These are phyloP conservation scores for Kwoniella sp. DNA, from an alignment of 768 basidiomycete species.

Conservation along the genomic window DNA sequence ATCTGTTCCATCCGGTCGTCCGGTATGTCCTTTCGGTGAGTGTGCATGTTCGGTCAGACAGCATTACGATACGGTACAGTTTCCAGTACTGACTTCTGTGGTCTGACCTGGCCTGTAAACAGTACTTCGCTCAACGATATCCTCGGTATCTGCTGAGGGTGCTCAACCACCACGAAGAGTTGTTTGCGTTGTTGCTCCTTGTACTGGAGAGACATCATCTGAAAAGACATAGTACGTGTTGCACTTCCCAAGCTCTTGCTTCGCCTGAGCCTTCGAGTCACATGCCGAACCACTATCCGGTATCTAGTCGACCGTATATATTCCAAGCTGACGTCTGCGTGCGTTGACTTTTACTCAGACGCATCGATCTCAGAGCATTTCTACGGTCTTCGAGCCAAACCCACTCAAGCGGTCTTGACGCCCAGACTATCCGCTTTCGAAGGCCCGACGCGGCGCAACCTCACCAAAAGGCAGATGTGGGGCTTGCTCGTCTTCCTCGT, in stretches of 20 bases:
- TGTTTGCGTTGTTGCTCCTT: slow-evolving; percentile 85
- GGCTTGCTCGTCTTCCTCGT: slow-evolving; percentile 81
- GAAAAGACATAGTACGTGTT: slow-evolving; percentile 76
- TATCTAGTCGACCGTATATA: too few species aligned
- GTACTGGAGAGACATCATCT: slow-evolving; percentile 90
- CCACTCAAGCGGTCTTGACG: slow-evolving; percentile 15
- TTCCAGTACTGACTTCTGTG: too few species aligned
- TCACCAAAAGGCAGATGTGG: slow-evolving; percentile 70
- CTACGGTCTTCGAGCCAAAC: slow-evolving; percentile 67
- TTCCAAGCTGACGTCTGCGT: not conserved
- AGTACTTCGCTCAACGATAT: slow-evolving; percentile 94
- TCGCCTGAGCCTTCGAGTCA: too few species aligned
- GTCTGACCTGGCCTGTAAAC: slow-evolving; percentile 5
- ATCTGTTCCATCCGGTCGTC: slow-evolving; percentile 88
- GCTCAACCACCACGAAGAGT: slow-evolving; percentile 94
- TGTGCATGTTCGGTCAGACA: too few species aligned
- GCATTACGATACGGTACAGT: not conserved
- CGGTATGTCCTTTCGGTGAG: slow-evolving; percentile 90
- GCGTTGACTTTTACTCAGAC: slow-evolving; percentile 60
- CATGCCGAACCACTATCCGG: too few species aligned
- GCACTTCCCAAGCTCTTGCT: too few species aligned
- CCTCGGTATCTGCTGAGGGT: slow-evolving; percentile 88
- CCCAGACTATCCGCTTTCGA: slow-evolving; percentile 36
- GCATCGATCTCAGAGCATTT: slow-evolving; percentile 96
- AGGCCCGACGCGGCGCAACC: slow-evolving; percentile 57